These are phyloP conservation scores for Tulasnella sp. DNA, from an alignment of 768 basidiomycete genomes.

Conservation along the genomic window DNA sequence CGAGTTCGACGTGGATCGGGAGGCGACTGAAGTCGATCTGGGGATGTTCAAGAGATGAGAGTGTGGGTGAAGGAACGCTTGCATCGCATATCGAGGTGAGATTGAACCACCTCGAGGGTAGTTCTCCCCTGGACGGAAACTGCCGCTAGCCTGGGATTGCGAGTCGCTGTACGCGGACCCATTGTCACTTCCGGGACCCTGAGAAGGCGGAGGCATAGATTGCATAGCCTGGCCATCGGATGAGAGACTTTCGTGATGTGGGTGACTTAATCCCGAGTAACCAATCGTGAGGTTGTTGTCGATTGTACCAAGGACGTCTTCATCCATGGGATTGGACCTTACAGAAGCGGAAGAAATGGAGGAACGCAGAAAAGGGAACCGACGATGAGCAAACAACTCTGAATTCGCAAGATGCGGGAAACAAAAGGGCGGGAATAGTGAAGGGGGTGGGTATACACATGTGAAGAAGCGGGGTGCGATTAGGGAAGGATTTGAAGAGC, in stretches of 20 bases:
- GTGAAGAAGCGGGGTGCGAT: not conserved
- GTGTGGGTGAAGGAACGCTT: not conserved
- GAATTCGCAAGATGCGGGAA: not conserved
- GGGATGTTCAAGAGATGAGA: not conserved
- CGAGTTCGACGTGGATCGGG: not conserved
- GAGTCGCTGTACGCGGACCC: not conserved
- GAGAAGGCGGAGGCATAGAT: not conserved
- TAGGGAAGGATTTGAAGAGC: not conserved
- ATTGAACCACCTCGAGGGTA: not conserved
- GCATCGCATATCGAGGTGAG: not conserved
- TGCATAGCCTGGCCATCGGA: not conserved
- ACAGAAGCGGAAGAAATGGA: constrained; percentile 2
- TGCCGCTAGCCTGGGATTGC: not conserved
- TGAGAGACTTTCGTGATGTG: not conserved
- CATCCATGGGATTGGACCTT: constrained; percentile 9
- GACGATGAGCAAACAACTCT: constrained; percentile 10
- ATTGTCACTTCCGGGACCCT: not conserved
- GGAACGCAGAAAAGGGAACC: not conserved
- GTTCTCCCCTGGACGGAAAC: not conserved
- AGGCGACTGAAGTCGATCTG: not conserved
- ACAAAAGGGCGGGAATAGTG: constrained; percentile 4
- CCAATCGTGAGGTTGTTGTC: not conserved
- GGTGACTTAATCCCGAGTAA: not conserved
- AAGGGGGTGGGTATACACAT: not conserved
- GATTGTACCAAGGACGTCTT: not conserved